Base-by-base conservation (phyloP, 441 rosid genomes). In the Gossypium davidsonii region DNA sequence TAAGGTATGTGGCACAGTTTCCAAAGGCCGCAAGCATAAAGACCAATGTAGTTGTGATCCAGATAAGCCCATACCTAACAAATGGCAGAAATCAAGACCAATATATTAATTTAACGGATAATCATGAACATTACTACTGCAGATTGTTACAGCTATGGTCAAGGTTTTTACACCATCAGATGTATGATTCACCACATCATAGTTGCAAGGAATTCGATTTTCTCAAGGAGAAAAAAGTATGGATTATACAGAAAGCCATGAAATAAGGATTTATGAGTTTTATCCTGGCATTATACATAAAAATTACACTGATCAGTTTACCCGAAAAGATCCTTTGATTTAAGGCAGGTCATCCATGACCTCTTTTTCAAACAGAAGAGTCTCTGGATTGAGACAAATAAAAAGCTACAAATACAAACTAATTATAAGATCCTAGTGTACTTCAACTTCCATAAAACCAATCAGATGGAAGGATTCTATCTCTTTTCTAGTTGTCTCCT, bases 21-120 rank as follows among this genome's bases (percentile, higher is more conserved):
- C 99, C 98, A 26, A 93, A 83, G 73, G 98, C 78, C 63, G 95
- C 84, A 56, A 93, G 85, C 76, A 88, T 83, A 79, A 92, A 93
- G 34, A 95, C 86, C 85, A 95, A 83, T 20, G 97, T 92, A 23
- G 99, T 95, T 73, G 93, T 86, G 79, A 95, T 80, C 99, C 99
- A 93, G 74, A 95, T 76, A 76, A 87, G 89, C 28, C 99, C 99
- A 73, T 93, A 93, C 79, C 98, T 95, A 77, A 52, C n/a, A 82
- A 66, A 75, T 39, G 20, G 37, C 21, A 51, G 74, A 25, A 76
- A 61, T 67, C 7, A 60, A 49, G n/a, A 69, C 31, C 48, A 72
- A n/a, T 59, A 2, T 70, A 70, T 67, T 44, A 34, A 59, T 53
- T 61, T 18, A 63, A 69, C 42, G 59, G 46, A 34, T 11, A 5